These are phyloP conservation scores for Paraleonurus japonicus DNA, from an alignment of 257 asterid species.

Conservation along the genomic window DNA sequence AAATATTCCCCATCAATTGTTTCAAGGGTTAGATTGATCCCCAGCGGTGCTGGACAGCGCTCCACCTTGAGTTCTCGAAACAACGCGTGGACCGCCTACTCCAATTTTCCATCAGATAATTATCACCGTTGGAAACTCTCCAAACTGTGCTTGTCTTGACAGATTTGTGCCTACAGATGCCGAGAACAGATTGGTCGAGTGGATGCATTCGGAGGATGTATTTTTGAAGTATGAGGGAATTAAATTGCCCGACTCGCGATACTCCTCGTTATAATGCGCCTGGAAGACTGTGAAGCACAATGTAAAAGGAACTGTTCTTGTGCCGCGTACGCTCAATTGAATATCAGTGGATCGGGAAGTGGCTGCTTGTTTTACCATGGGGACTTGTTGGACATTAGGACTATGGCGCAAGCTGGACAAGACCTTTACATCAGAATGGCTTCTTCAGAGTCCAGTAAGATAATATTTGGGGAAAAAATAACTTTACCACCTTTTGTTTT, in stretches of 20 bases:
- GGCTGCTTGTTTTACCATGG: too few relatives aligned
- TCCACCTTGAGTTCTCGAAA: not conserved
- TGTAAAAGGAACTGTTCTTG: too few relatives aligned
- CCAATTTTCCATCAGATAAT: not conserved
- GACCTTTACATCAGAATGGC: too few relatives aligned
- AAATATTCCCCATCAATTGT: not conserved
- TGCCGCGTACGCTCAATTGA: not conserved
- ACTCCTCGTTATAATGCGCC: slow-evolving; percentile 18
- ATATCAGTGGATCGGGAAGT: too few relatives aligned
- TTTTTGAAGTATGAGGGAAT: slow-evolving; percentile 26
- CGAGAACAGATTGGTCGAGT: not conserved
- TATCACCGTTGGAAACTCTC: not conserved
- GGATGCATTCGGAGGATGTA: slow-evolving; percentile 28
- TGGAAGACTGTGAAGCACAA: not conserved
- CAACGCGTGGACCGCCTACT: not conserved
- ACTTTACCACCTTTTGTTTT: too few relatives aligned
- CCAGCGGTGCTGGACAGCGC: not conserved
- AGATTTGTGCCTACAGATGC: slow-evolving; percentile 28
- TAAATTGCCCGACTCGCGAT: slow-evolving; percentile 35
- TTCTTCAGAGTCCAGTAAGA: too few relatives aligned
- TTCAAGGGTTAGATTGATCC: not conserved
- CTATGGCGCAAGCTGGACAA: too few relatives aligned
- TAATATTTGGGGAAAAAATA: too few relatives aligned
- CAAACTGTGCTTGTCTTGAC: slow-evolving; percentile 32
- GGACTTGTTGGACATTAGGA: too few relatives aligned